phyloP scores from a whole-genome alignment of 345 rosid genomes.

The Tarenaya hassleriana region DNA sequence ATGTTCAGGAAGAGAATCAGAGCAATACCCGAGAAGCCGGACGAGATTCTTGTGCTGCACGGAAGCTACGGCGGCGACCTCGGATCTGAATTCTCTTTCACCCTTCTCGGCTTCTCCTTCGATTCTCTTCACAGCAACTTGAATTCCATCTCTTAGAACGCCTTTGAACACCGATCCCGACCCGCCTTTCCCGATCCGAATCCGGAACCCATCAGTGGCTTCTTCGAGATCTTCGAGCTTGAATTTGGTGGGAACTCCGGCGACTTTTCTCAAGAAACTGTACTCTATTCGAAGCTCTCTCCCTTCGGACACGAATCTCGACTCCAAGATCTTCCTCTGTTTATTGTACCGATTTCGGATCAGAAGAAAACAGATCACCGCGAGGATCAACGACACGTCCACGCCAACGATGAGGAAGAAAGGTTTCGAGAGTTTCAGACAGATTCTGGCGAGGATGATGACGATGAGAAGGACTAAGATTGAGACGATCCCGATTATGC shows the following conservation, averaged over 20 bases:
- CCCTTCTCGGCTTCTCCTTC: conserved; percentile 57
- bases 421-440: conserved; percentile 48
- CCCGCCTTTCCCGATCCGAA: conserved; percentile 54
- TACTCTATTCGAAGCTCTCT: conserved; percentile 71
- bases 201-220: conserved; percentile 60
- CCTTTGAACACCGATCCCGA: conserved; percentile 67
- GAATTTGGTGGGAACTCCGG: conserved; percentile 70
- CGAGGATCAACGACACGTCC: conserved; percentile 51
- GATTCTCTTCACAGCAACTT: conserved; percentile 61
- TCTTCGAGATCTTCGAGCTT: conserved; percentile 61
- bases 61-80: conserved; percentile 65
- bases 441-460: conserved; percentile 38
- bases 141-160: conserved; percentile 42
- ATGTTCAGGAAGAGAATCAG: background rate
- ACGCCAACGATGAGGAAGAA: conserved; percentile 67
- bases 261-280: conserved; percentile 77
- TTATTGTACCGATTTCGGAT: conserved; percentile 43
- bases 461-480: conserved; percentile 33
- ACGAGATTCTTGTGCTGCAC: conserved; percentile 63
- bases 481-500: conserved; percentile 29
- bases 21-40: conserved; percentile 54
- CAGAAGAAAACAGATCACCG: conserved; percentile 35
- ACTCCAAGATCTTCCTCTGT: conserved; percentile 39
- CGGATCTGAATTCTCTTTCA: conserved; percentile 56
- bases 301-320: conserved; percentile 44